Base-by-base conservation (phyloP, 202 grass and related monocot genomes). In the Musa balbisiana region DNA sequence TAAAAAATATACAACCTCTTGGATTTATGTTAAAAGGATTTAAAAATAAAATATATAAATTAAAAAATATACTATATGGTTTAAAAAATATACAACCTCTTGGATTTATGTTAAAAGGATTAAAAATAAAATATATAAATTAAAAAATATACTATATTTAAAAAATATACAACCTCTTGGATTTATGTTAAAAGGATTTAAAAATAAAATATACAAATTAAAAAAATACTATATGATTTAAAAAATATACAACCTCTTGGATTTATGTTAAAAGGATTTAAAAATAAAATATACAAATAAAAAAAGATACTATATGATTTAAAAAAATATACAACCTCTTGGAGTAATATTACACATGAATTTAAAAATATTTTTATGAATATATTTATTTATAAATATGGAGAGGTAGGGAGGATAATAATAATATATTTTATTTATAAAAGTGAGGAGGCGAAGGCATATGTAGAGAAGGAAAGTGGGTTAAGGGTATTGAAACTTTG, bases 231-330 rank as follows among this genome's bases (percentile, higher is more conserved):
- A 24, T 24, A 24, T 24, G 24, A 1, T 24, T 24, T 24, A 24
- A 24, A 24, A n/a, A n/a, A n/a, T n/a, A n/a, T n/a, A n/a, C n/a
- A n/a, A n/a, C n/a, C 24, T 25, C 24, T 25, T 25, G 24, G 24
- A 25, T 25, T 25, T 25, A 25, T 25, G 24, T 0, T 13, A 1
- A 68, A 68, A 17, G 25, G 65, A 17, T 24, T 13, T 43, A 24
- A 68, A 68, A 24, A 43, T 8, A 49, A 50, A 49, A 11, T 49
- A 1, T 75, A 11, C 2, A 62, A 27, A 17, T n/a, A 62, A 17
- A 75, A 62, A 16, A 75, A 60, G 11, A 3, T 26, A 59, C 6
- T 75, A 9, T 75, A 75, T 75, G 55, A 24, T 3, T 11, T 75
- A 2, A 75, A 75, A 4, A 71, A 71, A 33, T 16, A 5, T n/a